These are phyloP conservation scores for Cyclospora cayetanensis DNA, from an alignment of 169 alveolate genomes.

Conservation along the genomic window DNA sequence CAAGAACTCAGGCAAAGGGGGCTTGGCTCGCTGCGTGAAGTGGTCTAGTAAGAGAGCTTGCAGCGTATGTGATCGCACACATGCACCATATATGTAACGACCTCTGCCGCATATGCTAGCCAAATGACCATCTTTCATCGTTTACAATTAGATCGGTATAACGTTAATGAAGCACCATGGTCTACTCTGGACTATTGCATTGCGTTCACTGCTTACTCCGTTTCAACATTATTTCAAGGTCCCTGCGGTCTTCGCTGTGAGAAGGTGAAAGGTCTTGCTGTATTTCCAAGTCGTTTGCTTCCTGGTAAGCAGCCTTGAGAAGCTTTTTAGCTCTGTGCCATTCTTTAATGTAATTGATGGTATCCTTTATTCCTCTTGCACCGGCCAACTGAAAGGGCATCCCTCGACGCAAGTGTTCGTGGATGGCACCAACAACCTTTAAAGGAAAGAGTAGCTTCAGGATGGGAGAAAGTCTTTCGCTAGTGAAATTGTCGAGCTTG, in stretches of 20 bases:
- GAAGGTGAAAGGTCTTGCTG: constrained; percentile 18
- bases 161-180: no score
- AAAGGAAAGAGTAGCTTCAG: constrained; percentile 25
- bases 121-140: no score
- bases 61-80: no score
- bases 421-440: background rate
- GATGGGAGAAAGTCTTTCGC: background rate
- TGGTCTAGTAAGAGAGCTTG: no score
- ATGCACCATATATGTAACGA: no score
- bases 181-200: no score
- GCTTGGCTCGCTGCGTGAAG: no score
- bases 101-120: no score
- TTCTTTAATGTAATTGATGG: background rate
- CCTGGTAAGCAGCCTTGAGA: constrained; percentile 3
- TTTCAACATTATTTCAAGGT: constrained; percentile 22
- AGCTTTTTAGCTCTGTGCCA: constrained; percentile 47
- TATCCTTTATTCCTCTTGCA: constrained; percentile 20
- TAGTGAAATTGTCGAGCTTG: background rate
- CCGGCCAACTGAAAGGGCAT: background rate
- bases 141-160: no score
- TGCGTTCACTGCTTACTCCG: constrained; percentile 19
- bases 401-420: constrained; percentile 22
- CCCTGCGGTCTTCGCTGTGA: constrained; percentile 13
- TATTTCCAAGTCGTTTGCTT: constrained; percentile 7
- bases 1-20: no score